Evolutionary conservation across 2,329 filamentous ascomycete genomes (phyloP).

Genomic region (Stagonosporopsis rhizophila): DNA sequence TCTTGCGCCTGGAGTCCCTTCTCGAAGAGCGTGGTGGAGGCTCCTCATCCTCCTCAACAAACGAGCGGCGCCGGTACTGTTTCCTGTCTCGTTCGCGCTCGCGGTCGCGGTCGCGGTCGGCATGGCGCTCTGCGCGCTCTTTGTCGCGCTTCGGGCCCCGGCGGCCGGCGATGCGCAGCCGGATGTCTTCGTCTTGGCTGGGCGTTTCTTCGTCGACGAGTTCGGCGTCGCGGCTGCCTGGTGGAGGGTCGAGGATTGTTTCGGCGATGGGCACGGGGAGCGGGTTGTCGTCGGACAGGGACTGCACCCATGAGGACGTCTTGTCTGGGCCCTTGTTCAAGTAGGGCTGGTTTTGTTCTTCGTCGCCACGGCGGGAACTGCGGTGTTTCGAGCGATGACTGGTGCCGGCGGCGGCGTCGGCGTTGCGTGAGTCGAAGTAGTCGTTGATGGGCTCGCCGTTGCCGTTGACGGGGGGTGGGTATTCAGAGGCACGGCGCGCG

Average conservation of each 20-base stretch:
- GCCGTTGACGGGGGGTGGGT: slow-evolving; percentile 26
- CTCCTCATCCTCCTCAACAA: slow-evolving; percentile 28
- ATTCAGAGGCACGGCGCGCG: slow-evolving; percentile 48
- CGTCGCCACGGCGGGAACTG: slow-evolving; percentile 38
- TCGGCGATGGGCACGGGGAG: slow-evolving; percentile 54
- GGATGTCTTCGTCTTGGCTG: slow-evolving; percentile 50
- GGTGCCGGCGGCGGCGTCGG: slow-evolving; percentile 14
- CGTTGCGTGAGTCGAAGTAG: slow-evolving; percentile 56
- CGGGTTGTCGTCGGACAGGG: slow-evolving; percentile 55
- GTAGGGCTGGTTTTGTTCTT: slow-evolving; percentile 45
- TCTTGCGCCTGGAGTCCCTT: slow-evolving; percentile 39
- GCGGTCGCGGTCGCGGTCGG: slow-evolving; percentile 26
- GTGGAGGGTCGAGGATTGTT: slow-evolving; percentile 55
- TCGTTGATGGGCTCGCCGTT: slow-evolving; percentile 49
- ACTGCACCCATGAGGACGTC: slow-evolving; percentile 59
- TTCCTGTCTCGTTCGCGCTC: slow-evolving; percentile 37
- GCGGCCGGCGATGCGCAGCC: slow-evolving; percentile 45
- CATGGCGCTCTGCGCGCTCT: slow-evolving; percentile 36
- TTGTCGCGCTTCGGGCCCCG: slow-evolving; percentile 40
- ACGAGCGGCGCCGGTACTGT: slow-evolving; percentile 35
- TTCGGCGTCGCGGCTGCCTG: slow-evolving; percentile 31
- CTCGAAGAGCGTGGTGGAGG: slow-evolving; percentile 26
- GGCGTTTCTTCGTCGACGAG: slow-evolving; percentile 47
- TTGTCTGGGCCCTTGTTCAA: slow-evolving; percentile 54
- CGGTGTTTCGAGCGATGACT: slow-evolving; percentile 31